A percentile compares a stretch with the other conserved stretches of the same genome.
Evolutionary conservation across 805 yeast species (phyloP).

Genomic region (Candida golubevii): DNA sequence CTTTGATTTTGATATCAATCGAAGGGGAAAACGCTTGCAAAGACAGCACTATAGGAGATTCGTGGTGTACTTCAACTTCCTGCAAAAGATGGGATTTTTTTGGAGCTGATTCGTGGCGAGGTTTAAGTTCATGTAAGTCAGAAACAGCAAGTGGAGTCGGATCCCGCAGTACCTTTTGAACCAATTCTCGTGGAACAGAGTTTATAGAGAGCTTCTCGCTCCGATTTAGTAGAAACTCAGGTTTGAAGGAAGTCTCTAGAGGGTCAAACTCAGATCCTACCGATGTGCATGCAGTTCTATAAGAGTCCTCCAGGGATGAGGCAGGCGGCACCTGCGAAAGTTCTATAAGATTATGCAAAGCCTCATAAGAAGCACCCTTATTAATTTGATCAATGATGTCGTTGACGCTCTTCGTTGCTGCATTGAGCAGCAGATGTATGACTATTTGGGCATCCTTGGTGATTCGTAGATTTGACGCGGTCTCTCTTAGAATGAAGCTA

Average conservation of each 20-base stretch:
- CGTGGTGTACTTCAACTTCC: too few relatives aligned
- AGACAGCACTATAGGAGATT: too few relatives aligned
- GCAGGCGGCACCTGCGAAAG: slow-evolving; percentile 31
- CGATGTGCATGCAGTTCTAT: slow-evolving; percentile 1
- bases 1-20: too few relatives aligned
- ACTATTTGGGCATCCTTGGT: slow-evolving; percentile 35
- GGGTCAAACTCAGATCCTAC: slow-evolving; percentile 5
- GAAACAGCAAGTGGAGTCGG: too few relatives aligned
- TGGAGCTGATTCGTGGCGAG: too few relatives aligned
- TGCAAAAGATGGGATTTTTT: too few relatives aligned
- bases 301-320: slow-evolving; percentile 3
- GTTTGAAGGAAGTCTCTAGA: slow-evolving; percentile 1
- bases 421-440: slow-evolving; percentile 11
- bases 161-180: too few relatives aligned
- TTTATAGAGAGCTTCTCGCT: slow-evolving; percentile 3
- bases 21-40: too few relatives aligned
- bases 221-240: slow-evolving; percentile 8
- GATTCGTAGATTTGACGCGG: slow-evolving; percentile 22
- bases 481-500: slow-evolving; percentile 46
- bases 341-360: slow-evolving; percentile 35
- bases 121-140: too few relatives aligned
- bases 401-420: slow-evolving; percentile 8
- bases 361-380: slow-evolving; percentile 37
- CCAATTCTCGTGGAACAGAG: too few relatives aligned
- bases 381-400: slow-evolving; percentile 14